These are phyloP conservation scores for Kurtzmaniella quercitrusa DNA, from an alignment of 1,139 yeast genomes.

Conservation along the genomic window DNA sequence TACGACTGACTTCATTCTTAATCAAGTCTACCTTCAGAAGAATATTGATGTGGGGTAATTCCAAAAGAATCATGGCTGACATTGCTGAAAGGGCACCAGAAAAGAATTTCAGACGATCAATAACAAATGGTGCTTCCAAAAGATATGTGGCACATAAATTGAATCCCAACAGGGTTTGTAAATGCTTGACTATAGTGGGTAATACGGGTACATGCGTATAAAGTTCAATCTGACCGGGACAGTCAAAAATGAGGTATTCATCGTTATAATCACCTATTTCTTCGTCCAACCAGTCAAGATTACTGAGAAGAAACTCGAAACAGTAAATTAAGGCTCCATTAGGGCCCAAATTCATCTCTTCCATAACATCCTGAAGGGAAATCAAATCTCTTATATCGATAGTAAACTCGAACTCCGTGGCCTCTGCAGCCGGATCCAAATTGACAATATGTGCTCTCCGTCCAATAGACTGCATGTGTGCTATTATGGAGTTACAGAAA, in stretches of 20 bases:
- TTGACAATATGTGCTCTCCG: constrained; percentile 93
- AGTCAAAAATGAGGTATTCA: constrained; percentile 89
- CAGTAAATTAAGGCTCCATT: constrained; percentile 94
- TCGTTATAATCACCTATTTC: constrained; percentile 93
- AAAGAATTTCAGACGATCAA: constrained; percentile 87
- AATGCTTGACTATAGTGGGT: constrained; percentile 82
- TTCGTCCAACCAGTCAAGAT: constrained; percentile 94
- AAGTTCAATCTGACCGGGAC: constrained; percentile 97
- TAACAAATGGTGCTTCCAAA: constrained; percentile 88
- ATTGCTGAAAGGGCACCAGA: constrained; percentile 95
- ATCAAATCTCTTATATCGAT: constrained; percentile 90
- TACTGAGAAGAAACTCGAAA: constrained; percentile 81
- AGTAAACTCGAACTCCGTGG: constrained; percentile 85
- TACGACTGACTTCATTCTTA: constrained; percentile 66
- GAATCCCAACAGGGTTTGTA: constrained; percentile 74
- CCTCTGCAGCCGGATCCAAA: constrained; percentile 96
- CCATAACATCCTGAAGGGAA: constrained; percentile 95
- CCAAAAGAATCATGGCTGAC: constrained; percentile 96
- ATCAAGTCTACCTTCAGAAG: constrained; percentile 83
- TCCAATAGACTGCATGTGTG: constrained; percentile 87
- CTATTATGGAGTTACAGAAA: constrained; percentile 81
- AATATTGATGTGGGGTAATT: constrained; percentile 90
- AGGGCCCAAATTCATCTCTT: constrained; percentile 89
- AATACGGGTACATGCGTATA: constrained; percentile 93
- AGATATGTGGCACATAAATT: constrained; percentile 89